Evolutionary conservation across 768 basidiomycete genomes (phyloP).

Genomic region (Hemileccinum impolitum): DNA sequence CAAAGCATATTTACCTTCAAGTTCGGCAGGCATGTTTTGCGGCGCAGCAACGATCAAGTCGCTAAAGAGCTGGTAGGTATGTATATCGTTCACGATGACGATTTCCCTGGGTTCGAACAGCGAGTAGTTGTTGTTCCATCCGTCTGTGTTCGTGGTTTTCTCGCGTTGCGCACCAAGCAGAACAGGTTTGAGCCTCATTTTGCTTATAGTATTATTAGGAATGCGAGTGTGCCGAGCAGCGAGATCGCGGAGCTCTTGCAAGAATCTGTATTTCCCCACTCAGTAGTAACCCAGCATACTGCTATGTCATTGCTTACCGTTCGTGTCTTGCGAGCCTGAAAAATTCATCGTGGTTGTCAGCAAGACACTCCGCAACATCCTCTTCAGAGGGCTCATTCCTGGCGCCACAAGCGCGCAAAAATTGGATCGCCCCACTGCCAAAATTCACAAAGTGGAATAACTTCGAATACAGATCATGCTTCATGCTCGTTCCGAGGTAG

Average conservation of each 20-base stretch:
- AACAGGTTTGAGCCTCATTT: constrained; percentile 65
- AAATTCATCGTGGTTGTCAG: constrained; percentile 64
- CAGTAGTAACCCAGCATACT: background rate
- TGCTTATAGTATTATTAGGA: constrained; percentile 43
- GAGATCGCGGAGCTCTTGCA: constrained; percentile 75
- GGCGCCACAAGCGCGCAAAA: constrained; percentile 81
- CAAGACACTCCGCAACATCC: constrained; percentile 65
- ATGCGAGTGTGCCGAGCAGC: constrained; percentile 58
- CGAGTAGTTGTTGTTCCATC: constrained; percentile 49
- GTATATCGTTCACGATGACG: constrained; percentile 80
- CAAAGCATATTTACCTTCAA: constrained; percentile 56
- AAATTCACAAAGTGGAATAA: constrained; percentile 88
- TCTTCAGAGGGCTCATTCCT: constrained; percentile 79
- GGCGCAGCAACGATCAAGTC: constrained; percentile 69
- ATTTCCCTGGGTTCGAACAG: constrained; percentile 64
- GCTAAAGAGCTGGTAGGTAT: constrained; percentile 69
- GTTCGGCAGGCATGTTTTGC: constrained; percentile 85
- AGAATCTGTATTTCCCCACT: constrained; percentile 48
- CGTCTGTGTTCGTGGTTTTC: constrained; percentile 58
- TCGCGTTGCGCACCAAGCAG: constrained; percentile 48
- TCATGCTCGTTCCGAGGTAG: constrained; percentile 52
- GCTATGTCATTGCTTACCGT: constrained; percentile 45
- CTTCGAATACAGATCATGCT: constrained; percentile 62
- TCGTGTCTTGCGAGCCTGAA: constrained; percentile 63
- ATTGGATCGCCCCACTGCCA: constrained; percentile 70